A percentile compares a stretch with the other conserved stretches of the same genome.
Evolutionary conservation across 257 asterid species (phyloP).

Genomic region (Ilex aquifolium): DNA sequence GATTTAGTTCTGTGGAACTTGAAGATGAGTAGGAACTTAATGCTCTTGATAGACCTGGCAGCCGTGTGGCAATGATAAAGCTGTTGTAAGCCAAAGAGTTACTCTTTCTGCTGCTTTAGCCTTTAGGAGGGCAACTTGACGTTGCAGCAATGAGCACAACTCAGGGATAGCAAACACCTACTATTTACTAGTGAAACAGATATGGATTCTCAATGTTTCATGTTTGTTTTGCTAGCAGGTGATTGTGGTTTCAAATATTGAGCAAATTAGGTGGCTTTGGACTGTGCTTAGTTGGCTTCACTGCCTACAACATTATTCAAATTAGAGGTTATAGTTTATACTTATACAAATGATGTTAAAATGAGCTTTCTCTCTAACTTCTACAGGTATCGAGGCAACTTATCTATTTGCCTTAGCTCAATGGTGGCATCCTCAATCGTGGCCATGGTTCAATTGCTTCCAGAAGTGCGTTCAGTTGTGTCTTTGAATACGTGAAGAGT

Average conservation of each 20-base stretch:
- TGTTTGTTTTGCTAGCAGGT: too few relatives aligned
- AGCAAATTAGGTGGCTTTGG: too few relatives aligned
- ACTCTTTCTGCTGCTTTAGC: slow-evolving; percentile 98
- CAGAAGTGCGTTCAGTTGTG: slow-evolving; percentile 94
- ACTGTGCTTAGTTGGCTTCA: neutral
- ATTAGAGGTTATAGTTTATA: neutral
- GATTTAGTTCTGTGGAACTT: slow-evolving; percentile 98
- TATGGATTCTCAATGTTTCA: too few relatives aligned
- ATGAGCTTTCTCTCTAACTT: slow-evolving; percentile 13
- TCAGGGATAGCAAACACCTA: slow-evolving; percentile 47
- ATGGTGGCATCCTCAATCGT: slow-evolving; percentile 94
- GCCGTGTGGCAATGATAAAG: slow-evolving; percentile 91
- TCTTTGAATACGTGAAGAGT: slow-evolving; percentile 90
- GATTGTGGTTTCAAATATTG: too few relatives aligned
- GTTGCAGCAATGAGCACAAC: slow-evolving; percentile 87
- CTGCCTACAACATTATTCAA: neutral
- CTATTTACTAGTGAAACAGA: slow-evolving; percentile 9
- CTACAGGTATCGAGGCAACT: slow-evolving; percentile 94
- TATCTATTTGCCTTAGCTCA: slow-evolving; percentile 97
- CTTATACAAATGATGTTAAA: neutral
- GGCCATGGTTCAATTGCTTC: slow-evolving; percentile 56
- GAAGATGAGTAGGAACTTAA: slow-evolving; percentile 99
- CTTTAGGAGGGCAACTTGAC: slow-evolving; percentile 92
- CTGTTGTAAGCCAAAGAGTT: slow-evolving; percentile 83
- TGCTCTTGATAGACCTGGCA: slow-evolving; percentile 97